Evolutionary conservation across 2,329 filamentous ascomycete genomes (phyloP), one percentile per base, ranked within the genome.

Genomic region (Zarea fungicola): DNA sequence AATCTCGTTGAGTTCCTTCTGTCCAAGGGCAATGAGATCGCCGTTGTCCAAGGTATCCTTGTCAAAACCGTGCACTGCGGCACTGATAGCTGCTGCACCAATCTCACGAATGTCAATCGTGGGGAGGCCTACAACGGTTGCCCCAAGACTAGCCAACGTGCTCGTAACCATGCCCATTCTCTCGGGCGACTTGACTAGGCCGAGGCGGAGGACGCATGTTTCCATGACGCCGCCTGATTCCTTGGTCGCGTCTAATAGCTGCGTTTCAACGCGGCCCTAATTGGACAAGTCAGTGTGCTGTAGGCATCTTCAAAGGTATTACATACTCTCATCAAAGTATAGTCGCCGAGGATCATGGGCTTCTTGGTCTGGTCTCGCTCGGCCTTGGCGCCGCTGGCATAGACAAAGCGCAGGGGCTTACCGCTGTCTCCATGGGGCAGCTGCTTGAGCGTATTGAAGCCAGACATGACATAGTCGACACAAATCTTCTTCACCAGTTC

Each of bases 261-360:
- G 56, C 7, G 55, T 68, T 53, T 78, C 76, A 0, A 69, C 66
- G 35, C 73, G 67, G 6, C 75, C 75, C 75, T 78, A 26, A n/a
- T 41, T 1, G 3, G 5, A 1, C 31, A 19, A 42, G 31, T 42
- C 35, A 25, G 28, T 40, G n/a, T 13, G 14, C n/a, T 19, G 8
- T 19, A 8, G 4, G 14, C 14, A 18, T 6, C 16, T 14, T 5
- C 14, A 40, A 18, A 16, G 8, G 9, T 16, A 5, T 7, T 6
- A 58, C 67, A 54, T 61, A 76, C 76, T n/a, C 77, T 59, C 67
- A 79, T 67, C 9, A 71, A 48, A 7, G 43, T 53, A 49, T 78
- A 79, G 34, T 75, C 61, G 71, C 55, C 56, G 23, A 68, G 54
- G 7, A 67, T 54, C 51, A 52, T 56, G 2, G 66, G 69, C 44